phyloP scores from a whole-genome alignment of 2,329 filamentous ascomycete species.

The Chrysoporthe puriensis region DNA sequence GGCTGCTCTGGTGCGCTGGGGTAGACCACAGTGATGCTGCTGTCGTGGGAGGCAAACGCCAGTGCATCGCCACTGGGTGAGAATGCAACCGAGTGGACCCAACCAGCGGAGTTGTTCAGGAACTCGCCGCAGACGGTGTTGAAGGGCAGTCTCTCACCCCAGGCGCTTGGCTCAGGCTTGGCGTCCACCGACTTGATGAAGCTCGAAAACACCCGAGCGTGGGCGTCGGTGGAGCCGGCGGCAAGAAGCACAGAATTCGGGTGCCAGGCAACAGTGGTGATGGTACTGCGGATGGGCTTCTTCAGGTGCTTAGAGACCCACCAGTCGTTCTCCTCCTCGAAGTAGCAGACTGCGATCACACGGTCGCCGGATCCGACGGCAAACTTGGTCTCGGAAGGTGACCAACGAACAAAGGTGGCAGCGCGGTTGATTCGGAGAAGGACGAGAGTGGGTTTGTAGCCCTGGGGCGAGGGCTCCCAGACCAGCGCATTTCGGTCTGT shows the following conservation, averaged over 20 bases:
- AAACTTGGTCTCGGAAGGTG: constrained; percentile 94
- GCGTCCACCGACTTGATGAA: constrained; percentile 96
- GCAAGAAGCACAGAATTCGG: constrained; percentile 95
- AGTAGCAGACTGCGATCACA: constrained; percentile 96
- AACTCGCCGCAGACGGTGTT: constrained; percentile 98
- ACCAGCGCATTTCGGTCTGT: constrained; percentile 95
- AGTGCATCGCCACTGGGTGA: constrained; percentile 91
- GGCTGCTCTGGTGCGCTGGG: constrained; percentile 89
- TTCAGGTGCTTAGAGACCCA: constrained; percentile 99
- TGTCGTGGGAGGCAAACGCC: constrained; percentile 93
- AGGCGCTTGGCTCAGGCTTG: constrained; percentile 82
- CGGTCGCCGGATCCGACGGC: constrained; percentile 95
- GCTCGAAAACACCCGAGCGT: constrained; percentile 90
- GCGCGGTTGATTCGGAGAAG: constrained; percentile 96
- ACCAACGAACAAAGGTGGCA: constrained; percentile 96
- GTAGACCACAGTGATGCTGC: constrained; percentile 95
- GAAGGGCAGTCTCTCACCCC: constrained; percentile 95
- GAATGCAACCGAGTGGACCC: constrained; percentile 93
- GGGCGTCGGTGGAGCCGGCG: constrained; percentile 94
- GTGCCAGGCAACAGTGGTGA: constrained; percentile 94
- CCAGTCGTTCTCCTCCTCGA: constrained; percentile 99
- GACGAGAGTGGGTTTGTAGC: constrained; percentile 96
- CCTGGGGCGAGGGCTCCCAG: constrained; percentile 90
- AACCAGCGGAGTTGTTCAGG: constrained; percentile 93
- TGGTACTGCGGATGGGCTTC: constrained; percentile 97